Percentiles rank a stretch among this genome's conserved stretches.
These are phyloP conservation scores for Lolium rigidum DNA, from an alignment of 176 grass and related monocot genomes.

Conservation along the genomic window DNA sequence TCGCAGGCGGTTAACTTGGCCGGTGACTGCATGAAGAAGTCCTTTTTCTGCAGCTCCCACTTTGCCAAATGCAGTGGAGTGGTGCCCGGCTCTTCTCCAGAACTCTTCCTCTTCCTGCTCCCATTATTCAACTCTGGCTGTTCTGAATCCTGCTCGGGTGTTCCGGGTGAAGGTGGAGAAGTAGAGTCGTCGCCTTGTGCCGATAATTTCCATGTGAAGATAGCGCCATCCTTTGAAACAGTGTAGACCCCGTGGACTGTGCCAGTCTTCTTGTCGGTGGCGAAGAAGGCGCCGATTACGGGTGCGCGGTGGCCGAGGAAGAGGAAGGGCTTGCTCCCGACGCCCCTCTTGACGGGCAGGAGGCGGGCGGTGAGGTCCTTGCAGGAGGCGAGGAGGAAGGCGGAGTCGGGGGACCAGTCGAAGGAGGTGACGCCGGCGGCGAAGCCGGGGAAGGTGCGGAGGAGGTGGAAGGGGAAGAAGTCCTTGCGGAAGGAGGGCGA, in stretches of 20 bases:
- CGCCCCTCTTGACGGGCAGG: conserved; percentile 58
- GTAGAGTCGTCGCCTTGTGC: conserved; percentile 47
- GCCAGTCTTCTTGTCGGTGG: conserved; percentile 67
- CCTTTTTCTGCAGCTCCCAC: conserved; percentile 80
- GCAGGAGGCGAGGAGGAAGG: conserved; percentile 76
- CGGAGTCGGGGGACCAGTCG: conserved; percentile 93
- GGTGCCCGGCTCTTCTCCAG: conserved; percentile 47
- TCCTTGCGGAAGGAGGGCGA: conserved; percentile 83
- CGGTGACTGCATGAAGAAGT: conserved; percentile 87
- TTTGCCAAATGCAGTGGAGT: conserved; percentile 53
- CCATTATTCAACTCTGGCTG: conserved; percentile 48
- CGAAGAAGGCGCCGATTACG: conserved; percentile 74
- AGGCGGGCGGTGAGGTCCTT: conserved; percentile 85
- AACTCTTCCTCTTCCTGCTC: conserved; percentile 59
- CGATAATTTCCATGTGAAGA: conserved; percentile 91
- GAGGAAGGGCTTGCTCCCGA: conserved; percentile 67
- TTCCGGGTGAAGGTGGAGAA: conserved; percentile 61
- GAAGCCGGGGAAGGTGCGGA: conserved; percentile 79
- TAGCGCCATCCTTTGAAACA: conserved; percentile 83
- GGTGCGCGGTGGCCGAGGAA: conserved; percentile 81
- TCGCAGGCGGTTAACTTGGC: conserved; percentile 84
- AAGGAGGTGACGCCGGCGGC: conserved; percentile 70
- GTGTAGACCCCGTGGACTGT: conserved; percentile 68
- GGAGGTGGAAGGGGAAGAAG: conserved; percentile 94
- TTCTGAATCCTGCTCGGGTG: conserved; percentile 48